Evolutionary conservation across 805 yeast genomes (phyloP).

Genomic region (Wickerhamomyces sydowiorum): DNA sequence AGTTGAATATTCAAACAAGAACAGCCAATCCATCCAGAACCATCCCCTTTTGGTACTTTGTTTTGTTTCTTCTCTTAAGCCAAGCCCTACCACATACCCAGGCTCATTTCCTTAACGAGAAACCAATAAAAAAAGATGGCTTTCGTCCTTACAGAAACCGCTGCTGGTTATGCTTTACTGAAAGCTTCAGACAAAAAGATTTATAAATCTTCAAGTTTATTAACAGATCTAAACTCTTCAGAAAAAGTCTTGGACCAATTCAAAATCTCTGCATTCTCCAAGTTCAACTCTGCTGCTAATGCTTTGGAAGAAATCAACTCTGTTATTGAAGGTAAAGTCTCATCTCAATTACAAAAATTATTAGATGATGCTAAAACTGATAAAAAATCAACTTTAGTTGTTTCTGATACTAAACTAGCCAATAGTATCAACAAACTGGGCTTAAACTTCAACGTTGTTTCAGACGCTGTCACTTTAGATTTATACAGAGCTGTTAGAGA

Average conservation of each 20-base stretch:
- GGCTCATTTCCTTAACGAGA: too few species aligned
- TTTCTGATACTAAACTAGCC: conserved; percentile 92
- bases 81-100: neutral
- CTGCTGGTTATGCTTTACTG: conserved; percentile 97
- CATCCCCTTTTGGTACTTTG: neutral
- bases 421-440: conserved; percentile 95
- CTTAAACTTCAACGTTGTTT: conserved; percentile 77
- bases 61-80: neutral
- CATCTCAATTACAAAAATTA: conserved; percentile 72
- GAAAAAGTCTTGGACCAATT: conserved; percentile 86
- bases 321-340: conserved; percentile 88
- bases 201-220: conserved; percentile 71
- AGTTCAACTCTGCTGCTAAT: conserved; percentile 89
- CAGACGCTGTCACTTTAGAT: conserved; percentile 93
- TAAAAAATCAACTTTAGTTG: conserved; percentile 80
- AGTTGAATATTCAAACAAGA: neutral
- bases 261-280: conserved; percentile 93
- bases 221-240: conserved; percentile 73
- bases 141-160: conserved; percentile 91
- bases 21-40: neutral
- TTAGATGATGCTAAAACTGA: conserved; percentile 72
- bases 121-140: conserved; percentile 43
- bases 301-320: conserved; percentile 95
- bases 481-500: conserved; percentile 94
- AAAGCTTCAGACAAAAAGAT: conserved; percentile 97